These are phyloP conservation scores for Elaeis guineensis DNA, from an alignment of 176 grass and related monocot genomes.

Conservation along the genomic window DNA sequence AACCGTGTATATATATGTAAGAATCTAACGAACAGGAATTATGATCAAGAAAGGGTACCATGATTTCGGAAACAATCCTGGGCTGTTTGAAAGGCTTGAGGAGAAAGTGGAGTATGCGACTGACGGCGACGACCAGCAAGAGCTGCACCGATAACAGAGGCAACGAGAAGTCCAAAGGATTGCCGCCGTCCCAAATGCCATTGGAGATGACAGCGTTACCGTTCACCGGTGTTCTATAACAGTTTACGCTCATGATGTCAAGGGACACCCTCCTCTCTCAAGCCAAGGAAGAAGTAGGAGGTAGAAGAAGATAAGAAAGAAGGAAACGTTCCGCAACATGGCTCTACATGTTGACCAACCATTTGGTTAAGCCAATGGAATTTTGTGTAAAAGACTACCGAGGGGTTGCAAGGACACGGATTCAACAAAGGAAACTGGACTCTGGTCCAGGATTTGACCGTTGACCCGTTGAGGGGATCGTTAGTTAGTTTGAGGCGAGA, in stretches of 20 bases:
- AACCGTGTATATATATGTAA: neutral
- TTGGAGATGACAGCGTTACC: constrained; percentile 10
- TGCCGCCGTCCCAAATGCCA: constrained; percentile 44
- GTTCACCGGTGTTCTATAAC: constrained; percentile 5
- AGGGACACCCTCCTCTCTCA: constrained; percentile 15
- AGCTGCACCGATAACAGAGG: constrained; percentile 68
- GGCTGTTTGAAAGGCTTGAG: constrained; percentile 74
- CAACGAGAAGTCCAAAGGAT: constrained; percentile 47
- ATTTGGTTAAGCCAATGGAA: too few species aligned
- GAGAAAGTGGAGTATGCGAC: constrained; percentile 52
- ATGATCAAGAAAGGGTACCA: constrained; percentile 32
- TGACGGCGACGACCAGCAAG: constrained; percentile 64
- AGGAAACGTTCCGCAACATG: too few species aligned
- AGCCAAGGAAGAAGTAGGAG: neutral
- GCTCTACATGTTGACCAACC: too few species aligned
- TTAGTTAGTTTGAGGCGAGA: too few species aligned
- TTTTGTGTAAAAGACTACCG: too few species aligned
- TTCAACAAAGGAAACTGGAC: too few species aligned
- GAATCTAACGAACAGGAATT: neutral
- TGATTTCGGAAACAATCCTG: constrained; percentile 57
- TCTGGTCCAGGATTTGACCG: too few species aligned
- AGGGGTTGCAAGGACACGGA: too few species aligned
- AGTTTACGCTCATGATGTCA: constrained; percentile 24
- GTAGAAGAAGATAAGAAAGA: too few species aligned
- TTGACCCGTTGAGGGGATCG: too few species aligned